These are phyloP conservation scores for Piloderma croceum DNA, from an alignment of 768 basidiomycete genomes.

Conservation along the genomic window DNA sequence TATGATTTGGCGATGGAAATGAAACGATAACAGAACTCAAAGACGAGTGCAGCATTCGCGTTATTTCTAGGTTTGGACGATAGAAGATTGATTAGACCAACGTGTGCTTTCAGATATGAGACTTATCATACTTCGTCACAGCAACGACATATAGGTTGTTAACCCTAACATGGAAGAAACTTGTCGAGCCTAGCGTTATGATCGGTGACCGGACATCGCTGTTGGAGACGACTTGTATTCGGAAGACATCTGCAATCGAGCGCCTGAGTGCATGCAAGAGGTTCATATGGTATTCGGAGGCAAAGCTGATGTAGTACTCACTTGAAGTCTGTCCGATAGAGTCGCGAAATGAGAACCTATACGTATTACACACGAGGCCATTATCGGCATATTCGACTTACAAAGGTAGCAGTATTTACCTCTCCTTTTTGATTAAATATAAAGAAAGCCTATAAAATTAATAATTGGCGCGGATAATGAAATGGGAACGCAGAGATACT, in stretches of 20 bases:
- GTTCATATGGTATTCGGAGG: not conserved
- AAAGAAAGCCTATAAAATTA: slow-evolving; percentile 79
- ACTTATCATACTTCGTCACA: slow-evolving; percentile 87
- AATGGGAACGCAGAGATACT: slow-evolving; percentile 14
- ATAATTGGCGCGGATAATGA: slow-evolving; percentile 3
- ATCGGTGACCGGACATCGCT: slow-evolving; percentile 96
- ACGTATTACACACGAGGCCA: too few species aligned
- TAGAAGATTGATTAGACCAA: not conserved
- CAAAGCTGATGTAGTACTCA: slow-evolving; percentile 31
- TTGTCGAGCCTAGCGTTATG: slow-evolving; percentile 94
- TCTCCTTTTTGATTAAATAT: slow-evolving; percentile 99
- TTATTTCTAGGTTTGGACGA: slow-evolving; percentile 58
- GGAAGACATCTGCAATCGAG: slow-evolving; percentile 95
- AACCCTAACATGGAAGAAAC: slow-evolving; percentile 95
- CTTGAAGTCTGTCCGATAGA: slow-evolving; percentile 98
- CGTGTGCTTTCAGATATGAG: too few species aligned
- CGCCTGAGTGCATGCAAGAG: slow-evolving; percentile 48
- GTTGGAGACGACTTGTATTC: slow-evolving; percentile 98
- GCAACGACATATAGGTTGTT: slow-evolving; percentile 96
- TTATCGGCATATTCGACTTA: too few species aligned
- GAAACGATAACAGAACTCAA: slow-evolving; percentile 97
- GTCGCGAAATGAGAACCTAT: slow-evolving; percentile 90
- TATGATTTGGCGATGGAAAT: slow-evolving; percentile 92
- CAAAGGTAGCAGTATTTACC: slow-evolving; percentile 41
- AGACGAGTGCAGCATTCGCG: slow-evolving; percentile 94